phyloP scores from a whole-genome alignment of 352 stramenopile genomes.

The Globisporangium alternatum region DNA sequence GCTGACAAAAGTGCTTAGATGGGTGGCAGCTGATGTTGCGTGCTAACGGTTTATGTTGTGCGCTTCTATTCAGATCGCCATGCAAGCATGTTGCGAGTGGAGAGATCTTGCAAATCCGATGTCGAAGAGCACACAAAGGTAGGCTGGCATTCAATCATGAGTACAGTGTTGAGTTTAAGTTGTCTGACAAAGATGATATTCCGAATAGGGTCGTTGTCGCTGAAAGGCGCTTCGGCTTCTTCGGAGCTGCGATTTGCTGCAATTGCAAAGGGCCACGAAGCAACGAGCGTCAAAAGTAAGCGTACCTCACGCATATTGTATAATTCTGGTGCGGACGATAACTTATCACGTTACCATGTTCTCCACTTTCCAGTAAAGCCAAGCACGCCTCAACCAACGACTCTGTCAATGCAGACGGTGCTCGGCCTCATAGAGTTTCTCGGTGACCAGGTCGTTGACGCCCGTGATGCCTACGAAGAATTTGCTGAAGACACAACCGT shows the following conservation, averaged over 20 bases:
- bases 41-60: neutral
- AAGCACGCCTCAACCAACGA: neutral
- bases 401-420: slow-evolving; percentile 39
- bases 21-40: neutral
- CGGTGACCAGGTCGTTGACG: slow-evolving; percentile 55
- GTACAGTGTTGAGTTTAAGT: neutral
- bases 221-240: slow-evolving; percentile 4
- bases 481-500: slow-evolving; percentile 23
- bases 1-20: neutral
- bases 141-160: neutral
- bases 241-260: neutral
- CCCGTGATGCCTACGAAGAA: slow-evolving; percentile 50
- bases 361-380: neutral
- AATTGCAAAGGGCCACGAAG: neutral
- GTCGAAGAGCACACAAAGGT: slow-evolving; percentile 31
- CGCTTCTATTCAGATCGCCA: slow-evolving; percentile 20
- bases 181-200: neutral
- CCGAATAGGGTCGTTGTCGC: neutral
- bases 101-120: slow-evolving; percentile 54
- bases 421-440: slow-evolving; percentile 59
- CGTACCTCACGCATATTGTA: neutral
- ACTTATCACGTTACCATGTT: neutral
- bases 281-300: neutral
- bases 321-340: neutral
- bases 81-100: slow-evolving; percentile 39